These are phyloP conservation scores for Eucalyptus grandis DNA, from an alignment of 345 rosid genomes.

Conservation along the genomic window DNA sequence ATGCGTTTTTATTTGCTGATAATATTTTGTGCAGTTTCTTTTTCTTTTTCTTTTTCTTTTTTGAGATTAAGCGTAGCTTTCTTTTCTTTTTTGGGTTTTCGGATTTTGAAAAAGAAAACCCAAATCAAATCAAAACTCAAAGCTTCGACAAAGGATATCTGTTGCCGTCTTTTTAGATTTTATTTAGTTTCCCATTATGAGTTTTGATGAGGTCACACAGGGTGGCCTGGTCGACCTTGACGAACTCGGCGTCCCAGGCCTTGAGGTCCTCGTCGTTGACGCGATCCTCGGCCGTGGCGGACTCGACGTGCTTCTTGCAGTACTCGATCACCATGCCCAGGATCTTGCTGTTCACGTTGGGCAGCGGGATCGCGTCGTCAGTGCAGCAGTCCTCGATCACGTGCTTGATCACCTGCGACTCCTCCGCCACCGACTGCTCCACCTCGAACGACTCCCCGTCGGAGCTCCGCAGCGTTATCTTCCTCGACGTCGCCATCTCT, in stretches of 20 bases:
- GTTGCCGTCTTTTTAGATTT: no score
- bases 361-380: rapidly evolving
- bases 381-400: rapidly evolving
- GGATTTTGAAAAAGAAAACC: no score
- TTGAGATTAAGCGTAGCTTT: no score
- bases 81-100: no score
- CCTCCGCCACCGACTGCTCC: conserved; percentile 36
- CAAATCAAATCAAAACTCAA: no score
- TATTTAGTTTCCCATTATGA: no score
- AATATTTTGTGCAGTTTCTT: no score
- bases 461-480: conserved; percentile 40
- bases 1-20: not conserved
- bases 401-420: rapidly evolving
- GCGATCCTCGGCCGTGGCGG: not conserved
- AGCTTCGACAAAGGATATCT: no score
- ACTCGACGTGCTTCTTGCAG: conserved; percentile 61
- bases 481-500: conserved; percentile 9
- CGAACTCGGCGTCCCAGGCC: conserved; percentile 47
- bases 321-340: conserved; percentile 59
- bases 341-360: no score
- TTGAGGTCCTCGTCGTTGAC: conserved; percentile 18
- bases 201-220: conserved; percentile 20
- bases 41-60: no score
- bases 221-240: conserved; percentile 32
- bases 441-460: conserved; percentile 62